Evolutionary conservation across 345 rosid species (phyloP).

Genomic region (Brassica rapa): DNA sequence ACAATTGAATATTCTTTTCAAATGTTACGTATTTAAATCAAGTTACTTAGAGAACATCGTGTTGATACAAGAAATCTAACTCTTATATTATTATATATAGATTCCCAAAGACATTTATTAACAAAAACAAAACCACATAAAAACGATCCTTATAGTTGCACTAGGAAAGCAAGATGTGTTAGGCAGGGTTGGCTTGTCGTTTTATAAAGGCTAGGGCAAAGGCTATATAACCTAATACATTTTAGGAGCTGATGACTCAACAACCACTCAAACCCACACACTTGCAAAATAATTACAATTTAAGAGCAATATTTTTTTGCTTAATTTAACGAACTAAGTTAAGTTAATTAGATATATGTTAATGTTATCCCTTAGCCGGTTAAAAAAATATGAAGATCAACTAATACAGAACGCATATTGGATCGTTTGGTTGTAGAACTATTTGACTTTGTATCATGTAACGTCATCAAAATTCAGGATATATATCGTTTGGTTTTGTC

Average conservation of each 20-base stretch:
- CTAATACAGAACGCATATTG: slow-evolving; percentile 4
- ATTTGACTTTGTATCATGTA: neutral
- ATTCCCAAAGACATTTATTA: neutral
- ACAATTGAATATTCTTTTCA: neutral
- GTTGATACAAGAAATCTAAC: slow-evolving; percentile 2
- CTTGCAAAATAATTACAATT: slow-evolving; percentile 22
- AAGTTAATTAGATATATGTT: neutral
- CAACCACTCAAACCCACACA: slow-evolving; percentile 41
- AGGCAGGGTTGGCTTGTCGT: slow-evolving; percentile 38
- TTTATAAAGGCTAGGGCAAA: slow-evolving; percentile 28
- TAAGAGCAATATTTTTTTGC: neutral
- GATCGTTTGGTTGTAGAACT: neutral
- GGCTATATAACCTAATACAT: slow-evolving; percentile 23
- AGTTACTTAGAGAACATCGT: neutral
- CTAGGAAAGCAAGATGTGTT: slow-evolving; percentile 35
- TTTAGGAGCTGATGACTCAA: slow-evolving; percentile 44
- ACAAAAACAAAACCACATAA: neutral
- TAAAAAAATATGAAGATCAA: neutral
- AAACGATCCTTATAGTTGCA: slow-evolving; percentile 16
- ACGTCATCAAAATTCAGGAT: neutral
- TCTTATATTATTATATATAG: neutral
- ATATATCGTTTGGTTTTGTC: neutral
- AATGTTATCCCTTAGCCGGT: neutral
- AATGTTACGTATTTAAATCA: neutral
- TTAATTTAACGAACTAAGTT: neutral